A percentile compares a stretch with the other conserved stretches of the same genome.
Conservation (phyloP, 2,329 filamentous ascomycete genomes). For the Fusarium agapanthi region DNA sequence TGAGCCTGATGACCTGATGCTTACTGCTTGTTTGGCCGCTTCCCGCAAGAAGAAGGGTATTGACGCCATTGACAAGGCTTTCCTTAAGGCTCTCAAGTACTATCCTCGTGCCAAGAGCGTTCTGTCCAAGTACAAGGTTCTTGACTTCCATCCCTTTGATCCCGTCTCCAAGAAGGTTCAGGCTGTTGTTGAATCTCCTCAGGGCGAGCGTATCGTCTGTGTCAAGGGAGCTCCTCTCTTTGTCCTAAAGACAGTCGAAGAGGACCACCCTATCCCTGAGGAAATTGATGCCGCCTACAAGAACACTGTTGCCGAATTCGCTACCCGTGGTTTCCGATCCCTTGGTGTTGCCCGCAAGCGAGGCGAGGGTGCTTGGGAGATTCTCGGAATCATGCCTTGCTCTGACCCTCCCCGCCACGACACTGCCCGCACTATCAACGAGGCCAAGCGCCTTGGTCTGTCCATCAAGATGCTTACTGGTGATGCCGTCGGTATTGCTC, state of each 20-base stretch:
- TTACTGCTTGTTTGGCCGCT: slow-evolving; percentile 88
- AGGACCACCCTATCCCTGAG: slow-evolving; percentile 81
- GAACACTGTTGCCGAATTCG: slow-evolving; percentile 92
- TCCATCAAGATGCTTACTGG: slow-evolving; percentile 97
- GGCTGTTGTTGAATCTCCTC: slow-evolving; percentile 82
- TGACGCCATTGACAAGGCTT: slow-evolving; percentile 93
- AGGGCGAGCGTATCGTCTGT: slow-evolving; percentile 85
- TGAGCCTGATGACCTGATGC: slow-evolving; percentile 87
- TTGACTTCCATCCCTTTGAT: slow-evolving; percentile 89
- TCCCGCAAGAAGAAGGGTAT: slow-evolving; percentile 97
- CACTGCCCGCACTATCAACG: slow-evolving; percentile 88
- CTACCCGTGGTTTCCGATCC: slow-evolving; percentile 91
- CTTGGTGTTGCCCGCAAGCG: slow-evolving; percentile 93
- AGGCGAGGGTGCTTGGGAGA: slow-evolving; percentile 83
- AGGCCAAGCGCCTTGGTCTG: slow-evolving; percentile 86
- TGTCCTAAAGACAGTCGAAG: slow-evolving; percentile 86
- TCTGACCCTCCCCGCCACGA: slow-evolving; percentile 91
- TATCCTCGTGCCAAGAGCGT: slow-evolving; percentile 85
- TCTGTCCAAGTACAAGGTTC: slow-evolving; percentile 83
- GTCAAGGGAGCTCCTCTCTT: slow-evolving; percentile 92
- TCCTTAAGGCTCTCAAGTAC: slow-evolving; percentile 83
- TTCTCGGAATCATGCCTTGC: slow-evolving; percentile 95
- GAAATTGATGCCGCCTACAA: slow-evolving; percentile 81
- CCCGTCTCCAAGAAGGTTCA: slow-evolving; percentile 94
- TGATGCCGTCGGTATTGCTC: slow-evolving; percentile 91